Percentiles rank a stretch among this genome's conserved stretches.
These are phyloP conservation scores for Calendula officinalis DNA, from an alignment of 129 eudicot genomes.

Conservation along the genomic window DNA sequence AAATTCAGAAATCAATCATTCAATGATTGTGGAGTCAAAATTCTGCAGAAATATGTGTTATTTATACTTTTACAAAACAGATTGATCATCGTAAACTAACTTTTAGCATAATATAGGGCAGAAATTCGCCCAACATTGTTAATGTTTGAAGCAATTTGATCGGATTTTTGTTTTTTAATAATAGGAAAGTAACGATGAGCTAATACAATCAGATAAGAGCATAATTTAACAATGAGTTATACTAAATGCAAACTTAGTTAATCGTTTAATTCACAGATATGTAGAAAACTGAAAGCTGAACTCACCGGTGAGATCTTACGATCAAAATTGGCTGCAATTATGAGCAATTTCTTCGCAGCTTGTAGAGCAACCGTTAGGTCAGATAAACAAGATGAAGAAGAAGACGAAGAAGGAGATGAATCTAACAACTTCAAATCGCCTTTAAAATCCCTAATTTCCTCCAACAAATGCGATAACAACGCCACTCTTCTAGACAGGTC, in stretches of 20 bases:
- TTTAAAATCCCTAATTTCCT: constrained; percentile 66
- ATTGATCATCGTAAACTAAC: neutral
- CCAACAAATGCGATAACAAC: constrained; percentile 70
- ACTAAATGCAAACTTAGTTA: too few relatives aligned
- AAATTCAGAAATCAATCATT: neutral
- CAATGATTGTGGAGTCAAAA: neutral
- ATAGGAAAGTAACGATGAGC: neutral
- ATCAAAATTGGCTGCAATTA: constrained; percentile 57
- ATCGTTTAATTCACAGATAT: too few relatives aligned
- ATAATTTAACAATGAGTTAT: neutral
- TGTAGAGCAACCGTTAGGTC: constrained; percentile 55
- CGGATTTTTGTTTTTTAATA: neutral
- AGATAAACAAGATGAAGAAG: constrained; percentile 36
- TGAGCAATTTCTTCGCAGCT: constrained; percentile 58
- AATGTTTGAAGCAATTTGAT: constrained; percentile 1
- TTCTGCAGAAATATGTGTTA: too few relatives aligned
- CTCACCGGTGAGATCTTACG: constrained; percentile 59
- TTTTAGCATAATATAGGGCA: neutral
- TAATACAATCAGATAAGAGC: neutral
- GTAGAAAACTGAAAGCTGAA: neutral
- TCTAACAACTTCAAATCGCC: constrained; percentile 31
- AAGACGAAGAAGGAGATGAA: constrained; percentile 44
- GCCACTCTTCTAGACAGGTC: constrained; percentile 72
- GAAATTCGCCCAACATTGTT: neutral
- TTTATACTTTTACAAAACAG: neutral